Percentiles rank a stretch among this genome's conserved stretches.
Evolutionary conservation across 169 alveolate genomes (phyloP).

Genomic region (Amoebophrya sp.): DNA sequence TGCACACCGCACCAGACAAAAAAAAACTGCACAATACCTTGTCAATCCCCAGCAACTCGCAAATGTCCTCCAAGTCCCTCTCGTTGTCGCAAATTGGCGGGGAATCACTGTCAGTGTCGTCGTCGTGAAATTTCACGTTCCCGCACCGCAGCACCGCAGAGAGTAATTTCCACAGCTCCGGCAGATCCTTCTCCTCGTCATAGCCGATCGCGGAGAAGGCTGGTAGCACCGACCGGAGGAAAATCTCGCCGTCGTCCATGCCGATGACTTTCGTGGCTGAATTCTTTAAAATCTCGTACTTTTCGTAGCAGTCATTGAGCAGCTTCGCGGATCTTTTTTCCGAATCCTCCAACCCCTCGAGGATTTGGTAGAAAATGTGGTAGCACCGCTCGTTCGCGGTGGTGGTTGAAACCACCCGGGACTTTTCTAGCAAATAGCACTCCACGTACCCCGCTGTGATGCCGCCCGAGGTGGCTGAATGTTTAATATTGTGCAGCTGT

Average conservation of each 20-base stretch:
- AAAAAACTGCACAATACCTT: too few species aligned
- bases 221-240: background rate
- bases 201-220: background rate
- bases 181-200: background rate
- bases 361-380: conserved; percentile 92
- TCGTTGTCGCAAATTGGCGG: background rate
- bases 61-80: background rate
- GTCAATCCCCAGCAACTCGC: background rate
- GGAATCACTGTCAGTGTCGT: background rate
- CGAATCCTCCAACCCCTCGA: conserved; percentile 74
- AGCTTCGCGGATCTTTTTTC: conserved; percentile 36
- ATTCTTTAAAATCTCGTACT: conserved; percentile 45
- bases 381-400: conserved; percentile 86
- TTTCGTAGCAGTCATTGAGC: conserved; percentile 19
- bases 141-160: background rate
- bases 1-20: too few species aligned
- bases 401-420: conserved; percentile 84
- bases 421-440: conserved; percentile 90
- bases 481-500: too few species aligned
- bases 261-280: background rate
- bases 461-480: conserved; percentile 70
- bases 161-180: background rate
- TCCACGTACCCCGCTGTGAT: conserved; percentile 78
- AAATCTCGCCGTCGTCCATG: conserved; percentile 39
- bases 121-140: background rate